Base-by-base conservation (phyloP, 306 rosid species). In the Lotus japonicus region DNA sequence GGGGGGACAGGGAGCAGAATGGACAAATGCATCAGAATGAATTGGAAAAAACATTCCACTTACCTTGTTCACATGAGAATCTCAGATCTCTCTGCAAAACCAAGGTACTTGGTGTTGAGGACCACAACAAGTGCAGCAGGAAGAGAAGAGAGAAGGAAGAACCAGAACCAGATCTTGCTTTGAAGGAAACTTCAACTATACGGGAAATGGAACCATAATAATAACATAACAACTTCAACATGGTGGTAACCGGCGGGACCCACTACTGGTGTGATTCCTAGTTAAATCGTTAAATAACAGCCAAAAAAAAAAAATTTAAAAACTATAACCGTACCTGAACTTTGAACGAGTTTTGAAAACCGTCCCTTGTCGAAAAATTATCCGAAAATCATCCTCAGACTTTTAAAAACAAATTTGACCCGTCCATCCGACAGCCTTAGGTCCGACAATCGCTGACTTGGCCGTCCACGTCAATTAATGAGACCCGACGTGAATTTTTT, bases 151-250 rank as follows among this genome's bases (percentile, higher is more conserved):
- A 21, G 67, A 77, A 75, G 39, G 41, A 50, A 61, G 62, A 51
- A n/a, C n/a, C n/a, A 21, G 26, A 21, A 58, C 79, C 86, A 70
- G 77, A 76, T 76, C 79, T 76, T 77, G 51, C 50, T 28, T 52
- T 68, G 48, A 71, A 79, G 53, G 54, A 70, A 55, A 15, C 62
- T 70, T 57, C 57, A 57, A 61, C 49, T 13, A n/a, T n/a, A 5
- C 10, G 13, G 21, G 64, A 11, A 57, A 55, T 26, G 80, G 41
- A 70, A 55, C 49, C 3, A 35, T 56, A 21, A 38, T 38, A 8
- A 51, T 58, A 11, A 35, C 51, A 66, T 21, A 21, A 21, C 23
- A 26, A 26, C 31, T 26, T 35, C 23, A 26, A 39, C 72, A 19
- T 67, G 51, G 23, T 19, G 5, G 2, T 21, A 38, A 17, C 53